A percentile compares a stretch with the other conserved stretches of the same genome.
Evolutionary conservation across 2,329 filamentous ascomycete species (phyloP).

Genomic region (Alternaria sp.): DNA sequence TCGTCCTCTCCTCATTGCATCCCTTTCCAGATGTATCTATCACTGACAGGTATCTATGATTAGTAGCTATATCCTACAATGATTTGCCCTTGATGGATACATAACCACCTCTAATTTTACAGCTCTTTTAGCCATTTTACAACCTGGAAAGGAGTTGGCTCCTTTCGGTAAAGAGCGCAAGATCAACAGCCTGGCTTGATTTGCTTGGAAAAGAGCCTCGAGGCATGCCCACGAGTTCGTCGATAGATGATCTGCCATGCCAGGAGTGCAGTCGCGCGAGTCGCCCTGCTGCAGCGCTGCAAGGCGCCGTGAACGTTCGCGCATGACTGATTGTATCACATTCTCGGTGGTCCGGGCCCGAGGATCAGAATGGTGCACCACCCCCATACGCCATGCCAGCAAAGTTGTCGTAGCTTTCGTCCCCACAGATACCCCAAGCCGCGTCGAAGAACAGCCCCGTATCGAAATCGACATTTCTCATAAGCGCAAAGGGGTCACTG

Average conservation of each 20-base stretch:
- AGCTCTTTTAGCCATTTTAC: not conserved
- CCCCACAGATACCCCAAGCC: slow-evolving; percentile 40
- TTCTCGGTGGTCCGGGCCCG: not conserved
- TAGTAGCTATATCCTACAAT: not conserved
- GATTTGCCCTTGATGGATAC: not conserved
- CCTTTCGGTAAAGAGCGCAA: not conserved
- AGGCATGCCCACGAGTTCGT: slow-evolving; percentile 7
- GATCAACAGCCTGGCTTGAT: slow-evolving; percentile 1
- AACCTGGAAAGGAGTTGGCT: not conserved
- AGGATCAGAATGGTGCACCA: not conserved
- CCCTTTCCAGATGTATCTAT: not conserved
- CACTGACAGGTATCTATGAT: not conserved
- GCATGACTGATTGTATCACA: not conserved
- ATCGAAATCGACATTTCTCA: slow-evolving; percentile 42
- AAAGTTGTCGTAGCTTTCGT: slow-evolving; percentile 29
- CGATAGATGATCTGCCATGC: not conserved
- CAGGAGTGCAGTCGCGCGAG: not conserved
- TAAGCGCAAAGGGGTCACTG: slow-evolving; percentile 34
- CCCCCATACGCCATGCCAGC: slow-evolving; percentile 40
- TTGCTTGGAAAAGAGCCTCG: slow-evolving; percentile 4
- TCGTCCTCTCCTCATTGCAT: not conserved
- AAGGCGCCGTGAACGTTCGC: not conserved
- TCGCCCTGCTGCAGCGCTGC: not conserved
- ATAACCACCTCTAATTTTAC: not conserved
- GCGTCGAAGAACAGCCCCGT: slow-evolving; percentile 48